A percentile compares a stretch with the other conserved stretches of the same genome.
Evolutionary conservation across 2,329 filamentous ascomycete species (phyloP).

Genomic region (Clarireedia monteithiana): DNA sequence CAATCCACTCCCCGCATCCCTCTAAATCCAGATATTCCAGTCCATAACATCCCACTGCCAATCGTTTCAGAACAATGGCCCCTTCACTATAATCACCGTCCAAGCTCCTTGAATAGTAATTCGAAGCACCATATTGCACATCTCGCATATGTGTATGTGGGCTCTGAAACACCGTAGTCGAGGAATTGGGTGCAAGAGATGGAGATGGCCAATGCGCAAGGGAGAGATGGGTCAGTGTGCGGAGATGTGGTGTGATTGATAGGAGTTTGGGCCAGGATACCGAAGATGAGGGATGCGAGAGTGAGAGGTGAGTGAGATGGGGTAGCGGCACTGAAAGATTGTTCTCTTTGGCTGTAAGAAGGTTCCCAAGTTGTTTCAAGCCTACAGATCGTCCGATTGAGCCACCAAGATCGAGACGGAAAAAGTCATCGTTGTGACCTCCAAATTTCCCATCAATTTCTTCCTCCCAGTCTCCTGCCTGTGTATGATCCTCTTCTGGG

Average conservation of each 20-base stretch:
- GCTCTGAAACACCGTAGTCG: constrained; percentile 37
- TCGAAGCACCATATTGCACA: constrained; percentile 47
- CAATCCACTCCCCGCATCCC: constrained; percentile 48
- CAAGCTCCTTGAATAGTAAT: constrained; percentile 48
- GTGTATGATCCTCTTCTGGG: neutral
- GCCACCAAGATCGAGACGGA: constrained; percentile 45
- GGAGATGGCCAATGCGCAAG: constrained; percentile 57
- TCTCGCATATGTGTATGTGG: constrained; percentile 31
- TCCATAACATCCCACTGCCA: constrained; percentile 47
- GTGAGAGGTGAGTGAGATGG: constrained; percentile 52
- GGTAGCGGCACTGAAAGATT: constrained; percentile 33
- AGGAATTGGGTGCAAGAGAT: constrained; percentile 47
- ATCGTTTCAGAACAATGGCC: constrained; percentile 44
- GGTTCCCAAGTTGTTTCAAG: constrained; percentile 41
- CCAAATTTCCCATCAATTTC: constrained; percentile 3
- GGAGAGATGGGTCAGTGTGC: constrained; percentile 51
- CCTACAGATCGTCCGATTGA: constrained; percentile 43
- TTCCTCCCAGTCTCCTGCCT: constrained; percentile 15
- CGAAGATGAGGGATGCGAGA: constrained; percentile 35
- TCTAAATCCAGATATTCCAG: constrained; percentile 55
- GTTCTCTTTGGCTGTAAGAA: constrained; percentile 5
- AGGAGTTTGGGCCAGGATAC: constrained; percentile 54
- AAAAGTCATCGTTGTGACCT: constrained; percentile 39
- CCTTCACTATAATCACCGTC: constrained; percentile 55
- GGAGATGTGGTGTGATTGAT: constrained; percentile 42